These are phyloP conservation scores for Annulohypoxylon maeteangense DNA, from an alignment of 495 filamentous ascomycete species.

Conservation along the genomic window DNA sequence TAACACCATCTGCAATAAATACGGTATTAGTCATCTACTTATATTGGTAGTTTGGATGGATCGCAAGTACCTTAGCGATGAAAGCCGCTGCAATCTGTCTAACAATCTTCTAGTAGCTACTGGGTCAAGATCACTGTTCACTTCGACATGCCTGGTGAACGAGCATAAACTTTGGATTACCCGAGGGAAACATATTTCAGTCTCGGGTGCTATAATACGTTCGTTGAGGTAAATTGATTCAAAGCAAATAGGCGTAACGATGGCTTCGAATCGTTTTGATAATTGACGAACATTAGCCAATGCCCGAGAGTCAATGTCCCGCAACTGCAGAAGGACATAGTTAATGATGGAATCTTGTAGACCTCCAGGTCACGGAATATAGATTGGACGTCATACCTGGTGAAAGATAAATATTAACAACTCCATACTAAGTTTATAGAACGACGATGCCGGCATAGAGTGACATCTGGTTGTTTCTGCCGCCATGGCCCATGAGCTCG, in stretches of 20 bases:
- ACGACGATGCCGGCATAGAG: constrained; percentile 5
- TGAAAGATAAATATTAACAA: constrained; percentile 43
- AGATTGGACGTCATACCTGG: constrained; percentile 26
- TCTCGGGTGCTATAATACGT: constrained; percentile 29
- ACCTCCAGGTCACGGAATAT: neutral
- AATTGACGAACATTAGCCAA: constrained; percentile 35
- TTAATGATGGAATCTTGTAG: constrained; percentile 4
- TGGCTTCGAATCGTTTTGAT: constrained; percentile 40
- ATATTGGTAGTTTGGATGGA: neutral
- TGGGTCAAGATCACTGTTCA: constrained; percentile 40
- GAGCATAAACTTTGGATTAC: constrained; percentile 29
- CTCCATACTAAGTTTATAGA: constrained; percentile 45
- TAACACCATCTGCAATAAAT: constrained; percentile 39
- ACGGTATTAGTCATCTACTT: too few relatives aligned
- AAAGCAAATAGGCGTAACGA: constrained; percentile 45
- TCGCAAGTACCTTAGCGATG: constrained; percentile 40
- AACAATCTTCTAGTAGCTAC: constrained; percentile 30
- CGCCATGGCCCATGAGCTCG: constrained; percentile 33
- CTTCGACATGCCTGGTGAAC: constrained; percentile 43
- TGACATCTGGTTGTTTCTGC: neutral
- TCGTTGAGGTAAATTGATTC: constrained; percentile 37
- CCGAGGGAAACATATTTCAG: constrained; percentile 28
- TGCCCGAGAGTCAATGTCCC: constrained; percentile 33
- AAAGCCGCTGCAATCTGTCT: constrained; percentile 34
- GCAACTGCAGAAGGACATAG: constrained; percentile 23